These are phyloP conservation scores for Erysimum cheiranthoides DNA, from an alignment of 345 rosid genomes.

Conservation along the genomic window DNA sequence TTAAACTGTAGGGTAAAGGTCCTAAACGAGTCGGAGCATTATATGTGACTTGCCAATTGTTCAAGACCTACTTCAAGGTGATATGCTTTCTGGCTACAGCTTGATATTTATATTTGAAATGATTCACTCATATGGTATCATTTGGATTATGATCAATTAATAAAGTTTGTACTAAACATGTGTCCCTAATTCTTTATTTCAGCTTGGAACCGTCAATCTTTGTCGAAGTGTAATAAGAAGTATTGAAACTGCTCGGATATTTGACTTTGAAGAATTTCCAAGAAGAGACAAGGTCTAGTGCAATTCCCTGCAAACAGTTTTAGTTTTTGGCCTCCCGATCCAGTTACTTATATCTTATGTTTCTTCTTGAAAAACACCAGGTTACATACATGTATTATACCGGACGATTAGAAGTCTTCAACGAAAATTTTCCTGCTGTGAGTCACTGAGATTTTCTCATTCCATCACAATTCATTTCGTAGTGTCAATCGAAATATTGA, in stretches of 20 bases:
- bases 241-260: conserved; percentile 94
- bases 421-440: conserved; percentile 94
- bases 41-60: conserved; percentile 93
- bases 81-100: conserved; percentile 13
- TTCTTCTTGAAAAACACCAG: conserved; percentile 44
- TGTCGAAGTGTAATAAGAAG: conserved; percentile 98
- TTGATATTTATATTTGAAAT: conserved; percentile 19
- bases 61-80: conserved; percentile 95
- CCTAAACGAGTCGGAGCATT: conserved; percentile 94
- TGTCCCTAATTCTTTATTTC: conserved; percentile 41
- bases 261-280: conserved; percentile 97
- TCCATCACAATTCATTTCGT: not conserved
- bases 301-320: conserved; percentile 11
- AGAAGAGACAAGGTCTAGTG: conserved; percentile 77
- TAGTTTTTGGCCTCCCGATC: conserved; percentile 8
- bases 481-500: conserved; percentile 3
- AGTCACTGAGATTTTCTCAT: conserved; percentile 43
- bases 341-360: conserved; percentile 12
- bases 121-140: not conserved
- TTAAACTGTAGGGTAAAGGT: conserved; percentile 79
- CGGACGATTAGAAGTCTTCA: conserved; percentile 96
- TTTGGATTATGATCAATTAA: not conserved
- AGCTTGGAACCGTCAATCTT: conserved; percentile 99
- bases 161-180: conserved; percentile 23
- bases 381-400: conserved; percentile 99